phyloP scores from a whole-genome alignment of 805 yeast species.

The Saccharomycopsis sp. region DNA sequence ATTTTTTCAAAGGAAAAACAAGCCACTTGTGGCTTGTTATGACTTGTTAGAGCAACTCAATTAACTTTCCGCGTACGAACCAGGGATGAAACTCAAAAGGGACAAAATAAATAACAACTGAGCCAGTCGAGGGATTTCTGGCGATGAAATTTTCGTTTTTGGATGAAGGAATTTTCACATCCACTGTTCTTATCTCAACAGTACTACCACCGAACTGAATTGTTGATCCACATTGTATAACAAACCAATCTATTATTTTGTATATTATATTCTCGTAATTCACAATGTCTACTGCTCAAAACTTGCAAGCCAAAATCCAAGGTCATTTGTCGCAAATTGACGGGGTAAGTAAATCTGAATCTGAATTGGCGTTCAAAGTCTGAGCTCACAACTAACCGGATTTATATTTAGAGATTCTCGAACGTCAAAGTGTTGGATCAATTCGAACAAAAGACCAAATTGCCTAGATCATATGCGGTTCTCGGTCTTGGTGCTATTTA shows the following conservation, averaged over 20 bases:
- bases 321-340: constrained; percentile 22
- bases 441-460: constrained; percentile 39
- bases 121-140: too few species aligned
- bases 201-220: too few species aligned
- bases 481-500: constrained; percentile 60
- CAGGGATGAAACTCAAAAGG: too few species aligned
- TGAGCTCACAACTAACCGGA: background rate
- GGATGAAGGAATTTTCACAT: too few species aligned
- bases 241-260: background rate
- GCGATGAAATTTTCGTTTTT: too few species aligned
- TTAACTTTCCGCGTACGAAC: too few species aligned
- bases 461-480: constrained; percentile 84
- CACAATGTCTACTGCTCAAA: constrained; percentile 15
- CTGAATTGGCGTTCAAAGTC: background rate
- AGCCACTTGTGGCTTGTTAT: too few species aligned
- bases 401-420: constrained; percentile 25
- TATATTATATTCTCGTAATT: background rate
- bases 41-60: too few species aligned
- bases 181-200: too few species aligned
- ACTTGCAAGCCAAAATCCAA: constrained; percentile 12
- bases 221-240: too few species aligned
- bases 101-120: too few species aligned
- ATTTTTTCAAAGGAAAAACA: too few species aligned
- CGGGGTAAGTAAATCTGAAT: constrained; percentile 21
- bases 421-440: constrained; percentile 31